Conservation (phyloP, 2,329 filamentous ascomycete genomes). For the Claviceps pazoutovae region DNA sequence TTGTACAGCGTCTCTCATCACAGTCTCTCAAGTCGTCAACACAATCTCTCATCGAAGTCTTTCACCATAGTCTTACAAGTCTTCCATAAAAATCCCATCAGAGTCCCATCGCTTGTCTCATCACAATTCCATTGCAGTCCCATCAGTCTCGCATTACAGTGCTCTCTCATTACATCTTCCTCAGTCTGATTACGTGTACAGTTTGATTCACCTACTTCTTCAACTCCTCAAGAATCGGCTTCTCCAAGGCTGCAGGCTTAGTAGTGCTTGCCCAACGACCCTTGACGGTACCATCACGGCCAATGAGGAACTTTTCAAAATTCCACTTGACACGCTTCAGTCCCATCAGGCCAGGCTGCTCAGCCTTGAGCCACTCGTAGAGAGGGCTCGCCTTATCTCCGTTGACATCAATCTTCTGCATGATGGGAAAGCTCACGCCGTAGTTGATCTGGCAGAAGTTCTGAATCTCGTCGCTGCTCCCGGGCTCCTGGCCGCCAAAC, state of each 20-base stretch:
- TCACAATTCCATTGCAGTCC: no score
- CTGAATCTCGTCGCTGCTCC: constrained; percentile 67
- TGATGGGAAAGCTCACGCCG: constrained; percentile 75
- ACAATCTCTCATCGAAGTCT: no score
- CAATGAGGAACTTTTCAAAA: constrained; percentile 96
- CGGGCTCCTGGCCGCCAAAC: constrained; percentile 83
- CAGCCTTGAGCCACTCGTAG: constrained; percentile 50
- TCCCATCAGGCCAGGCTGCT: constrained; percentile 73
- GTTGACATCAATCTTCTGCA: constrained; percentile 91
- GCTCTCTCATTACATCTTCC: neutral
- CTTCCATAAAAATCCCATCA: no score
- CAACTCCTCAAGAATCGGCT: constrained; percentile 61
- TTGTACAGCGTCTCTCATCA: no score
- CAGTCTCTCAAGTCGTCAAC: no score
- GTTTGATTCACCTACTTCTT: constrained; percentile 27
- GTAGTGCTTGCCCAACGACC: constrained; percentile 76
- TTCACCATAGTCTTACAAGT: no score
- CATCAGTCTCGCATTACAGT: no score
- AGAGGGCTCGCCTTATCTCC: constrained; percentile 61
- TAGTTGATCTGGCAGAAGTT: constrained; percentile 87
- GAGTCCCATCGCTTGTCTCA: no score
- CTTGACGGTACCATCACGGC: constrained; percentile 73
- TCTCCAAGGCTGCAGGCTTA: constrained; percentile 72
- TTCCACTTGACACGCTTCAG: constrained; percentile 97
- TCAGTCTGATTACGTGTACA: neutral